Percentiles rank a stretch among this genome's conserved stretches.
Evolutionary conservation across 2,329 filamentous ascomycete species (phyloP).

Genomic region (Ophiocordyceps camponoti-floridani): DNA sequence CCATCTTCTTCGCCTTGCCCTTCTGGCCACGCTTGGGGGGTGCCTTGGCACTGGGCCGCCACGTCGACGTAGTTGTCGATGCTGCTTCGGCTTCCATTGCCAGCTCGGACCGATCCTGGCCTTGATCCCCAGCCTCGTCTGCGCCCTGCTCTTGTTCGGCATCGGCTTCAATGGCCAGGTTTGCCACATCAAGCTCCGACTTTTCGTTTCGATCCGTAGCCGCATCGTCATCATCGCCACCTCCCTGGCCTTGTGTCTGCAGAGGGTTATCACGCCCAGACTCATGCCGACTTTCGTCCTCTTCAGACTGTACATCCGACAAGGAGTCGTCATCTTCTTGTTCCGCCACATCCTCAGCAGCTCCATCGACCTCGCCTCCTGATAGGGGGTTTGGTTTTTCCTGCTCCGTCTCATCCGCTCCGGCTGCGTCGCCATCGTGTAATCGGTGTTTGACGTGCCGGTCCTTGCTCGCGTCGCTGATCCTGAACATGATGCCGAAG

Average conservation of each 20-base stretch:
- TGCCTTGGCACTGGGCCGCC: constrained; percentile 13
- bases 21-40: constrained; percentile 53
- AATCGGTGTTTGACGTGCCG: constrained; percentile 56
- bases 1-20: constrained; percentile 72
- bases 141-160: constrained; percentile 7
- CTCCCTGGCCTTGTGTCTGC: constrained; percentile 10
- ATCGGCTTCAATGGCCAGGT: constrained; percentile 2
- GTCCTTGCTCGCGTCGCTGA: constrained; percentile 73
- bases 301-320: constrained; percentile 13
- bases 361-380: constrained; percentile 2
- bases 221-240: constrained; percentile 7
- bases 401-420: not conserved
- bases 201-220: constrained; percentile 9
- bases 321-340: constrained; percentile 12
- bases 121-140: constrained; percentile 7
- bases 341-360: constrained; percentile 7
- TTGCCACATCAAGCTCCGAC: constrained; percentile 8
- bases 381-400: not conserved
- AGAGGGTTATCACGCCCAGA: constrained; percentile 19
- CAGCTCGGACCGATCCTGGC: constrained; percentile 4
- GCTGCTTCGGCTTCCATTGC: constrained; percentile 3
- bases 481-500: constrained; percentile 71
- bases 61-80: not conserved
- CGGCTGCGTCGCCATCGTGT: constrained; percentile 9
- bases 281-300: constrained; percentile 10